These are phyloP conservation scores for Irpex lacteus DNA, from an alignment of 1,284 basidiomycete species.

Conservation along the genomic window DNA sequence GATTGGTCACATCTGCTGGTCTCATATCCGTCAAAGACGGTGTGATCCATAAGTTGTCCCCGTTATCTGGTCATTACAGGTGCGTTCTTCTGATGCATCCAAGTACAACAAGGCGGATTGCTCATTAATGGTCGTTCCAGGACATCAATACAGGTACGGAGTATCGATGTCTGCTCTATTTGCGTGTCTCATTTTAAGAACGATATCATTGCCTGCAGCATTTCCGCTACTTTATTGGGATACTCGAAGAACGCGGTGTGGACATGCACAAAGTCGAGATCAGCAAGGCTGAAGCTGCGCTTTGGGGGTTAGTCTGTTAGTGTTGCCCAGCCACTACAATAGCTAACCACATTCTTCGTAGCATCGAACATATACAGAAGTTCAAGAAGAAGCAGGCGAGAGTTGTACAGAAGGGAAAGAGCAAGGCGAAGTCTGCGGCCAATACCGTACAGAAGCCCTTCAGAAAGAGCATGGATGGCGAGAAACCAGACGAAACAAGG, in stretches of 20 bases:
- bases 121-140: slow-evolving; percentile 25
- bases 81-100: slow-evolving; percentile 18
- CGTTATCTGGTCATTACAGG: slow-evolving; percentile 70
- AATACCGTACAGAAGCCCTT: not conserved
- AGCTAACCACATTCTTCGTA: slow-evolving; percentile 18
- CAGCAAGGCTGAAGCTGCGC: slow-evolving; percentile 54
- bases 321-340: not conserved
- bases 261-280: slow-evolving; percentile 63
- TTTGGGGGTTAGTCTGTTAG: slow-evolving; percentile 47
- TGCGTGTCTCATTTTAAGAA: not conserved
- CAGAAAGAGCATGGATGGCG: not conserved
- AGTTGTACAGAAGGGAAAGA: slow-evolving; percentile 31
- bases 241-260: slow-evolving; percentile 53
- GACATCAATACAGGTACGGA: slow-evolving; percentile 46
- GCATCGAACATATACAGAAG: slow-evolving; percentile 46
- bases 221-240: slow-evolving; percentile 60
- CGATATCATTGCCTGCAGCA: slow-evolving; percentile 39
- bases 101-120: not conserved
- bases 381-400: slow-evolving; percentile 39
- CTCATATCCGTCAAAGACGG: slow-evolving; percentile 68
- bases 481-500: not conserved
- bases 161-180: too few species aligned
- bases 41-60: slow-evolving; percentile 60
- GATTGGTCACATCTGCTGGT: slow-evolving; percentile 64
- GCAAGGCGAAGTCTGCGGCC: slow-evolving; percentile 11